These are phyloP conservation scores for Paraglomus brasilianum DNA, from an alignment of 192 early-diverging fungal genomes.

Conservation along the genomic window DNA sequence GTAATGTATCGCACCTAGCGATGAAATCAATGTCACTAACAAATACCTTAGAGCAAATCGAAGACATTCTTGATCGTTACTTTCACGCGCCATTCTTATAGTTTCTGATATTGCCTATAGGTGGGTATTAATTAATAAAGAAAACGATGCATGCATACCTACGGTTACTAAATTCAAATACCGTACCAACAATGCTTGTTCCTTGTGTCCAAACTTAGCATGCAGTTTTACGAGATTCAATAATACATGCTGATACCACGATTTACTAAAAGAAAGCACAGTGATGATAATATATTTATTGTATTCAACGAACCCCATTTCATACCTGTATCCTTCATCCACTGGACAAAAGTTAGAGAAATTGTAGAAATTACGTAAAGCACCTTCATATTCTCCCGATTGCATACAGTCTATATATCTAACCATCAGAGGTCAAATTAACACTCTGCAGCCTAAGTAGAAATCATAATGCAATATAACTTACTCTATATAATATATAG, in stretches of 20 bases:
- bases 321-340: slow-evolving; percentile 20
- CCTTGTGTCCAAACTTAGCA: slow-evolving; percentile 42
- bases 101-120: slow-evolving; percentile 43
- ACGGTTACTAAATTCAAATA: not conserved
- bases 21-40: too few species aligned
- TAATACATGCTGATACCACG: slow-evolving; percentile 44
- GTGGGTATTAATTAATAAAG: not conserved
- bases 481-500: slow-evolving; percentile 31
- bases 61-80: slow-evolving; percentile 44
- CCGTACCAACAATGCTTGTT: slow-evolving; percentile 42
- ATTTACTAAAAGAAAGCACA: not conserved
- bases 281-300: not conserved
- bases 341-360: slow-evolving; percentile 29
- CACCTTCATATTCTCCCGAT: slow-evolving; percentile 29
- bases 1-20: too few species aligned
- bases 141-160: not conserved
- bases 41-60: slow-evolving; percentile 46
- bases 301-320: not conserved
- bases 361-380: slow-evolving; percentile 26
- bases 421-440: not conserved
- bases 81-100: slow-evolving; percentile 43
- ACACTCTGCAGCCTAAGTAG: not conserved
- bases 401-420: slow-evolving; percentile 28
- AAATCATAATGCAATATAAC: not conserved
- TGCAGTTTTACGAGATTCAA: slow-evolving; percentile 47